Evolutionary conservation across 2,329 filamentous ascomycete genomes (phyloP).

Genomic region (Trichoderma koningii): DNA sequence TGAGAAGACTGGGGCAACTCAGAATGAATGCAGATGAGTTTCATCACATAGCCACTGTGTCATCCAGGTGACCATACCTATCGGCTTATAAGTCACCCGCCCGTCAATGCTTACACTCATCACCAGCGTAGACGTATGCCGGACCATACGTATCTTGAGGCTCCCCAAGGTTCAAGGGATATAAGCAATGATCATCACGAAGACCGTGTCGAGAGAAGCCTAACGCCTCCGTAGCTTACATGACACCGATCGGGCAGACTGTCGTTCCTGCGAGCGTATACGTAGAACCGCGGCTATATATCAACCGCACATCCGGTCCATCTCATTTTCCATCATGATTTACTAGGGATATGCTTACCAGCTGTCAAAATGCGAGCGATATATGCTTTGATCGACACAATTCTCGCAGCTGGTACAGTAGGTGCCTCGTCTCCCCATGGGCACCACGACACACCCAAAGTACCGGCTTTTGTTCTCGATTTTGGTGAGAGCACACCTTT

Average conservation of each 20-base stretch:
- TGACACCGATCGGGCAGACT: background rate
- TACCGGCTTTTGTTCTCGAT: constrained; percentile 8
- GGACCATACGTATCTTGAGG: background rate
- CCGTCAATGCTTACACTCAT: background rate
- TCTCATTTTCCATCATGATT: too few species aligned
- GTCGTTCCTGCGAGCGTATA: background rate
- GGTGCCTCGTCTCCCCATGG: background rate
- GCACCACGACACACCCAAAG: background rate
- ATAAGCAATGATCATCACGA: background rate
- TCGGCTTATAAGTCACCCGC: background rate
- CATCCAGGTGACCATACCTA: background rate
- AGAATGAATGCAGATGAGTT: too few species aligned
- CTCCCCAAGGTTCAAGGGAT: background rate
- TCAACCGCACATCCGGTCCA: background rate
- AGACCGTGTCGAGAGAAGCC: background rate
- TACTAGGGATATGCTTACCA: background rate
- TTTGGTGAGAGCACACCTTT: background rate
- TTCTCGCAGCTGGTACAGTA: background rate
- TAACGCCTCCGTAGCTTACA: background rate
- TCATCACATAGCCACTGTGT: too few species aligned
- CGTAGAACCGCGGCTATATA: background rate
- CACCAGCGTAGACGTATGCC: background rate
- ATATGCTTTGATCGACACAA: background rate
- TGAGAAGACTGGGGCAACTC: background rate
- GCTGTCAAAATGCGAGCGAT: background rate